Base-by-base conservation (phyloP, 345 rosid genomes). In the Limnanthes douglasii region DNA sequence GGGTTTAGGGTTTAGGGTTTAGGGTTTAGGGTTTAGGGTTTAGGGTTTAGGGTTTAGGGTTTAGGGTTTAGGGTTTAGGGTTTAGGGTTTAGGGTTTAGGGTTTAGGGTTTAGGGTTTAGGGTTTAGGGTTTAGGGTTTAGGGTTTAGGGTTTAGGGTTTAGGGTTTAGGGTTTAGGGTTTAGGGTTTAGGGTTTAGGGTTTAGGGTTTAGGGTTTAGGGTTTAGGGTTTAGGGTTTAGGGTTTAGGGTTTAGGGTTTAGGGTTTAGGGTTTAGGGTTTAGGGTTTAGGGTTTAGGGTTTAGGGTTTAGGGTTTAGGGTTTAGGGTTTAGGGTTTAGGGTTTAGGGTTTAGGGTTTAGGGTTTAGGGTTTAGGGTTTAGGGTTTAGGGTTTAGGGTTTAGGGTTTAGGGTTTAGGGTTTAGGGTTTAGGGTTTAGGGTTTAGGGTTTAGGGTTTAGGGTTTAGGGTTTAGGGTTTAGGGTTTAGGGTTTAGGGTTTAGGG, bases 21-120 rank as follows among this genome's bases (percentile, higher is more conserved):
- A 8, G 8, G 25, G 8, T 22, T 22, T 22, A 4, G 25, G 4
- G 8, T 22, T 22, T 3, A 22, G 25, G 5, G 25, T 22, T 40
- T 50, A 50, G 55, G 55, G 47, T 50, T 50, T 22, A 34, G 55
- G 55, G 31, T 50, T 40, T 31, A 40, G 56, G 56, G 48, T 50
- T 40, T 40, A 50, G 56, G 56, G 56, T 50, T n/a, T n/a, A n/a
- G n/a, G n/a, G n/a, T n/a, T n/a, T n/a, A n/a, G n/a, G n/a, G n/a
- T n/a, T n/a, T n/a, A 22, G 25, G 25, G 25, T 4, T 4, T 22
- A 3, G 8, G 25, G 25, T 4, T 22, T 22, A 22, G 25, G 25
- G 4, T 22, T 22, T 3, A 8, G 25, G 25, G 4, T 22, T 22
- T 4, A 8, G 25, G 4, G 4, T 4, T 3, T 4, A 8, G 25